Base-by-base conservation (phyloP, 352 stramenopile genomes). In the Phytopythium helicoides region DNA sequence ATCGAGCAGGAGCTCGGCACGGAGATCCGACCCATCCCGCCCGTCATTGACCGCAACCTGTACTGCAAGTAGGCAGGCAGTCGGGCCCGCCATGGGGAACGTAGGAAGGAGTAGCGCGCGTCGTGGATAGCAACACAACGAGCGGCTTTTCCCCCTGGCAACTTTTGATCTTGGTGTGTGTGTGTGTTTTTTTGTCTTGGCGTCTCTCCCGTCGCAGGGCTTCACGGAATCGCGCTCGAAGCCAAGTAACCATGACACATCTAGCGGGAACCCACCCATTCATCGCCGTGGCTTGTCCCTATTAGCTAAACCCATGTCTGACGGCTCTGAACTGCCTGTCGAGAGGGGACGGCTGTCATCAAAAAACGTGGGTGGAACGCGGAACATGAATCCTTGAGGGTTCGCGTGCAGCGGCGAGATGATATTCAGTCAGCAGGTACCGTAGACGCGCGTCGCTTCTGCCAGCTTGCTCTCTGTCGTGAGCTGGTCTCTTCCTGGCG, bases 1-100 rank as follows among this genome's bases (percentile, higher is more conserved):
- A 98, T 99, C 49, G 97, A 99, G 71, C 93, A 99, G 62, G 97
- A 99, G 70, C 86, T 99, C 7, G 97, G 96, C 52, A 99, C 97
- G 21, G 97, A 99, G 77, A 99, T 99, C 66, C 85, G 97, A 50
- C 96, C 97, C 10, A 99, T 99, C 61, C 97, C 97, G 46, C 86
- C 94, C 16, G 82, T 97, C 28, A 99, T 99, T 73, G 97, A 99
- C 73, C 91, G 97, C 45, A 98, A 98, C 73, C 64, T 99, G 33
- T 99, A 99, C 74, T 98, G 97, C 68, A 94, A 94, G 69, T 94
- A 52, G 28, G 33, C 3, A 14, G 11, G 15, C 34, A 23, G 34
- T 31, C 19, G 28, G 11, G 52, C 11, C 16, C 36, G 8, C 18
- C 10, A 12, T 33, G 23, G 54, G 15, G 6, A 33, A 33, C 28